These are phyloP conservation scores for Posidonia oceanica DNA, from an alignment of 116 monocot genomes.

Conservation along the genomic window DNA sequence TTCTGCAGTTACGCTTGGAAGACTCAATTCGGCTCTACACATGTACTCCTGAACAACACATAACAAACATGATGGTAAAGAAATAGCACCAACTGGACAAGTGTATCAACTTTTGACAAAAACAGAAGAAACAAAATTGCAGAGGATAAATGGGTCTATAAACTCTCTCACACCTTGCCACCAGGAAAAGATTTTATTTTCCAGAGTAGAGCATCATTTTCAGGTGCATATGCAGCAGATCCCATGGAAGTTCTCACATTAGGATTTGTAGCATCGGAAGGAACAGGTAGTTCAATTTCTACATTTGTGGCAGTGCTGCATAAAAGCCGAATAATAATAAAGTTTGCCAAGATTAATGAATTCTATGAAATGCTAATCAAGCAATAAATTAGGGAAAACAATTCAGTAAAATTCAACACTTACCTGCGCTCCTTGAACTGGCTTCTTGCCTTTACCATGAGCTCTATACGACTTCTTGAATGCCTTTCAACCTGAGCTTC, in stretches of 20 bases:
- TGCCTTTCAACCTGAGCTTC: conserved; percentile 98
- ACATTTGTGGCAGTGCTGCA: conserved; percentile 94
- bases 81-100: not conserved
- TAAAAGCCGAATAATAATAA: not conserved
- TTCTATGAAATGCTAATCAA: too few species aligned
- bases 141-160: too few species aligned
- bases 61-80: not conserved
- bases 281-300: conserved; percentile 90
- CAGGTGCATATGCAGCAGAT: conserved; percentile 92
- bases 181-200: conserved; percentile 98
- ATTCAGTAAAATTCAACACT: not conserved
- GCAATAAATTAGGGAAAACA: too few species aligned
- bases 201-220: conserved; percentile 96
- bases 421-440: conserved; percentile 99
- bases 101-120: not conserved
- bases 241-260: conserved; percentile 93
- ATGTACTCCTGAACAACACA: conserved; percentile 62
- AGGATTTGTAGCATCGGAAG: conserved; percentile 91
- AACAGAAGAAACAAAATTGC: too few species aligned
- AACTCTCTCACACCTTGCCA: conserved; percentile 48
- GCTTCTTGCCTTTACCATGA: conserved; percentile 90
- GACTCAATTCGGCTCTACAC: conserved; percentile 91
- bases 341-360: too few species aligned
- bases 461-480: conserved; percentile 92
- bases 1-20: conserved; percentile 91